These are phyloP conservation scores for Barnettozyma californica DNA, from an alignment of 805 yeast genomes.

Conservation along the genomic window DNA sequence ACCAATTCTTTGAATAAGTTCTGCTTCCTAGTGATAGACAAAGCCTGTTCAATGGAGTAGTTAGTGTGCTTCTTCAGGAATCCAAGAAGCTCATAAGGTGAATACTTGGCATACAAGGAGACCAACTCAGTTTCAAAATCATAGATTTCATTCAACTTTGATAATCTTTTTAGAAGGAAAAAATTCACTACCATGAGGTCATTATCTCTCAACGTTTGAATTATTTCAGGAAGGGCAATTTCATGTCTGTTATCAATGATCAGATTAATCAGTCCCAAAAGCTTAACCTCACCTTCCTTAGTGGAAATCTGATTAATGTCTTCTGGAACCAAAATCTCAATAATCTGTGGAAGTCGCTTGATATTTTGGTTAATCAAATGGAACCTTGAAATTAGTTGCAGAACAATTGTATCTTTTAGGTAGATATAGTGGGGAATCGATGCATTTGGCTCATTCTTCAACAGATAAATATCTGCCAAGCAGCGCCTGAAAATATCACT, in stretches of 20 bases:
- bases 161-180: constrained; percentile 60
- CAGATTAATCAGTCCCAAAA: constrained; percentile 44
- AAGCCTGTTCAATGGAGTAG: constrained; percentile 65
- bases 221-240: constrained; percentile 47
- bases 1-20: constrained; percentile 67
- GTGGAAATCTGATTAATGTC: constrained; percentile 35
- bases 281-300: constrained; percentile 19
- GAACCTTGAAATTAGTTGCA: constrained; percentile 54
- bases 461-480: constrained; percentile 50
- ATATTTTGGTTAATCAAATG: constrained; percentile 54
- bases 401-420: constrained; percentile 46
- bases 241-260: constrained; percentile 64
- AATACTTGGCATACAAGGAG: constrained; percentile 56
- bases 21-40: constrained; percentile 53
- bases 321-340: constrained; percentile 36
- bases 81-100: constrained; percentile 47
- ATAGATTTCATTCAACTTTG: constrained; percentile 45
- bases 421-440: constrained; percentile 63
- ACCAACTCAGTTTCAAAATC: constrained; percentile 64
- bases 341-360: constrained; percentile 45
- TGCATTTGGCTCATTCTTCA: constrained; percentile 48
- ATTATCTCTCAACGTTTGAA: constrained; percentile 37
- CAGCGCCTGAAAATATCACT: constrained; percentile 34
- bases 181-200: constrained; percentile 49
- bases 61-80: constrained; percentile 56